Conservation (phyloP, 2,329 filamentous ascomycete species). For the Eurotiales sp. region DNA sequence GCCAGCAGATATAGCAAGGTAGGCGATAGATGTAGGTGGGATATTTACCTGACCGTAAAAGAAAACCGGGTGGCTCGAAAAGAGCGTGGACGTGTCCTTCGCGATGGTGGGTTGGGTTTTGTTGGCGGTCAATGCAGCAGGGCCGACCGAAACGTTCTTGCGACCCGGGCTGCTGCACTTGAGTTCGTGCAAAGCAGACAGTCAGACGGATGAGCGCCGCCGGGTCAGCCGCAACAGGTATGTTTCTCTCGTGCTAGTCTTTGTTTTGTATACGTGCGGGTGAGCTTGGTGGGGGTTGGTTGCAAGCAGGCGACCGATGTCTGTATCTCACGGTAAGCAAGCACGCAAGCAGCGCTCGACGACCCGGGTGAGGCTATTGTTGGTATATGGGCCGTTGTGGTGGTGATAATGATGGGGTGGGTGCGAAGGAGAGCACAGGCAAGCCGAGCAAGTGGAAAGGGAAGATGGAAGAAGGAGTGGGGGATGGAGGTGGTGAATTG, state of each 20-base stretch:
- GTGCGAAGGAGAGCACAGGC: constrained; percentile 8
- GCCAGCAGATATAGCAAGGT: not conserved
- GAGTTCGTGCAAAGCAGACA: not conserved
- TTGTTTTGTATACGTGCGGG: too few relatives aligned
- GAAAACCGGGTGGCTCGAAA: not conserved
- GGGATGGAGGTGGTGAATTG: not conserved
- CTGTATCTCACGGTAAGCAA: too few relatives aligned
- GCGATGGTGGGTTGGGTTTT: not conserved
- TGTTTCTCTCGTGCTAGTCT: not conserved
- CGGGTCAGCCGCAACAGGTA: constrained; percentile 1
- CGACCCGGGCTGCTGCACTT: constrained; percentile 8
- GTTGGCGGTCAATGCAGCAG: not conserved
- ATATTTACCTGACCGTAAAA: constrained; percentile 1
- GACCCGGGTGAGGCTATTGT: not conserved
- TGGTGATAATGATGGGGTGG: constrained; percentile 16
- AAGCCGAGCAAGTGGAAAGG: constrained; percentile 11
- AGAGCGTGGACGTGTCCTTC: not conserved
- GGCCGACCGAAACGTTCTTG: constrained; percentile 8
- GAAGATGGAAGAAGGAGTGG: constrained; percentile 9
- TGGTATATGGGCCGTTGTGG: not conserved
- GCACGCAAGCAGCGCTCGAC: too few relatives aligned
- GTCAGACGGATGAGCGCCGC: not conserved
- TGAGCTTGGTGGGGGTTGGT: too few relatives aligned
- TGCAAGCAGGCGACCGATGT: too few relatives aligned
- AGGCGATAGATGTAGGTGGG: not conserved